These are phyloP conservation scores for Talaromyces borbonicus DNA, from an alignment of 495 filamentous ascomycete species.

Conservation along the genomic window DNA sequence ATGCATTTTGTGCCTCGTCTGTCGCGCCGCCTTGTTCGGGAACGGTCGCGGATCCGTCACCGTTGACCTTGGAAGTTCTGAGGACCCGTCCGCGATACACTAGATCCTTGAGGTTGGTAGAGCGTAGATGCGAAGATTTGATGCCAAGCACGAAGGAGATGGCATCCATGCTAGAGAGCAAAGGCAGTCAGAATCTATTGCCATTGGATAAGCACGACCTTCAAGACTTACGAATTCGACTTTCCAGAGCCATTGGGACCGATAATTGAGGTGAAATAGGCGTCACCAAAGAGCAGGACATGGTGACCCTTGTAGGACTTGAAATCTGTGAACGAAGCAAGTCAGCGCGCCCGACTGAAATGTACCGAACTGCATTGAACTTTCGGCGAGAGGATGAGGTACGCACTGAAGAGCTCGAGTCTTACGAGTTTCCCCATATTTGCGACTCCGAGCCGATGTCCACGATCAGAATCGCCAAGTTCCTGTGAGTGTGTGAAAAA, in stretches of 20 bases:
- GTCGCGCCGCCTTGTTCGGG: conserved; percentile 45
- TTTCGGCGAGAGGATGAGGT: not conserved
- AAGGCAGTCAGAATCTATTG: not conserved
- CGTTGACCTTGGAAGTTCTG: conserved; percentile 81
- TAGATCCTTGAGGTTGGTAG: conserved; percentile 86
- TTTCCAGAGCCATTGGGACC: conserved; percentile 99
- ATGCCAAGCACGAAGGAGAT: conserved; percentile 99
- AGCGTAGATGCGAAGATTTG: conserved; percentile 93
- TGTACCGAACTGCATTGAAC: not conserved
- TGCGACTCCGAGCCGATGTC: not conserved
- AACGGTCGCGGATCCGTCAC: conserved; percentile 60
- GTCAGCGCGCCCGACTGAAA: not conserved
- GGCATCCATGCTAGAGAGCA: conserved; percentile 75
- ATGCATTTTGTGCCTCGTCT: conserved; percentile 41
- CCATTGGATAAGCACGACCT: not conserved
- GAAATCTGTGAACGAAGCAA: conserved; percentile 68
- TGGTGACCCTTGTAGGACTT: conserved; percentile 99
- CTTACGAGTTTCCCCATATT: conserved; percentile 84
- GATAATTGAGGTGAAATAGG: conserved; percentile 98
- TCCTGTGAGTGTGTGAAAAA: too few species aligned
- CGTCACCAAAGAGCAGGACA: conserved; percentile 88
- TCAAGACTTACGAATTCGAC: conserved; percentile 80
- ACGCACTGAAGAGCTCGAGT: conserved; percentile 86
- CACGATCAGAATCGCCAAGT: too few species aligned
- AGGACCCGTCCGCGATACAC: conserved; percentile 94